Percentiles rank a stretch among this genome's conserved stretches.
Evolutionary conservation across 495 filamentous ascomycete genomes (phyloP).

Genomic region (Hypoxylon crocopeplum): DNA sequence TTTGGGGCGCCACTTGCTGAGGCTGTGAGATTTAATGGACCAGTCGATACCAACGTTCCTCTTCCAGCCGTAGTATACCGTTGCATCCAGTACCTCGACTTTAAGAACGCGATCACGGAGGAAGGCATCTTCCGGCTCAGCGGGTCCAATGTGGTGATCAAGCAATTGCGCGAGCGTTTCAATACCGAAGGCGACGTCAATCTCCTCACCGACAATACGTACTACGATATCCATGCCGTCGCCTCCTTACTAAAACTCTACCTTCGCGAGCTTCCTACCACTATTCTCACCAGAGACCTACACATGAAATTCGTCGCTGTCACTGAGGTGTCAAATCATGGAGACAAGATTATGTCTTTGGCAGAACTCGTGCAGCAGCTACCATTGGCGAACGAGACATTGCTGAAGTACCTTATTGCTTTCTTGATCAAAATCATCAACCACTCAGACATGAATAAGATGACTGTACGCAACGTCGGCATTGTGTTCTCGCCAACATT

Average conservation of each 20-base stretch:
- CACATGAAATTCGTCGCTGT: conserved; percentile 88
- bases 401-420: conserved; percentile 81
- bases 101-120: conserved; percentile 81
- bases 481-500: conserved; percentile 99
- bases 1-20: conserved; percentile 90
- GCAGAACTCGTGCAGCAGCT: conserved; percentile 84
- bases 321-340: conserved; percentile 77
- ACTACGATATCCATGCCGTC: conserved; percentile 95
- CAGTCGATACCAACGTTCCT: conserved; percentile 70
- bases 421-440: conserved; percentile 91
- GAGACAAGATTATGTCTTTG: conserved; percentile 82
- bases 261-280: conserved; percentile 87
- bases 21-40: conserved; percentile 80
- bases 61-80: conserved; percentile 97
- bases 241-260: conserved; percentile 95
- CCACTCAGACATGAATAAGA: conserved; percentile 91
- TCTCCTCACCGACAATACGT: conserved; percentile 79
- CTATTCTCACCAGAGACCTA: conserved; percentile 87
- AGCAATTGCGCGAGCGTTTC: conserved; percentile 86
- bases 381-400: conserved; percentile 77
- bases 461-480: conserved; percentile 96
- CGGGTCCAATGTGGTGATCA: conserved; percentile 93
- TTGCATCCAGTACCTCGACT: conserved; percentile 90
- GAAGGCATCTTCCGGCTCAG: conserved; percentile 97
- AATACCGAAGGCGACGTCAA: conserved; percentile 95